Base-by-base conservation (phyloP, 2,329 filamentous ascomycete species). In the Fusarium sp. region DNA sequence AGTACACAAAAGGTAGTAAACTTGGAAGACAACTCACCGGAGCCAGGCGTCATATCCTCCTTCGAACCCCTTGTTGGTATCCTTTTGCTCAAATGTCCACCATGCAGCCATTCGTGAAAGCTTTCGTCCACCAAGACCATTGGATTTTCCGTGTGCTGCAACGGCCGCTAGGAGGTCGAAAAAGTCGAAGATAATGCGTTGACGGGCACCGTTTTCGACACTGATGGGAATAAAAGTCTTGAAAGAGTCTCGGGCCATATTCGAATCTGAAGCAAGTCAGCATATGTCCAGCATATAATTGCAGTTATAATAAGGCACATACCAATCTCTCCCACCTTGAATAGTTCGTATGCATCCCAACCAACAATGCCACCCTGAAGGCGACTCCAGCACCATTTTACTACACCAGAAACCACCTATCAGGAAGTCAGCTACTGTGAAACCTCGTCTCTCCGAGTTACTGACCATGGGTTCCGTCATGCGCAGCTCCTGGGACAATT, bases 321-420 rank as follows among this genome's bases (percentile, higher is more conserved):
- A 97, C 94, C 94, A 84, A 91, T 88, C 82, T 99, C 96, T 77
- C 96, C 96, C 70, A 97, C 91, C 75, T 92, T 94, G 85, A 99
- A 99, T 23, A 97, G 86, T 78, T 98, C 94, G 77, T 99, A 99
- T 41, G 93, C 93, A 75, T 97, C 94, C 96, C 96, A 98, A 60
- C 93, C 94, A 36, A 99, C 94, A 15, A 99, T 90, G 75, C 96
- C 96, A 62, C 94, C 93, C 41, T 91, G 89, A 51, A 99, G 84
- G 81, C 96, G 89, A 78, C 93, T 94, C 96, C 96, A 99, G 80
- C 95, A 98, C 96, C 96, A 99, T 83, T 98, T 99, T 70, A 96
- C 85, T 41, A 97, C 94, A 74, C 94, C 96, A 69, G 94, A 94
- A 55, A 99, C 87, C 58, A 97, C 94, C 93, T 97, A 67, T 31